Evolutionary conservation across 1,284 basidiomycete species (phyloP), one percentile per base, ranked within the genome.

Genomic region (Pseudozyma hubeiensis): DNA sequence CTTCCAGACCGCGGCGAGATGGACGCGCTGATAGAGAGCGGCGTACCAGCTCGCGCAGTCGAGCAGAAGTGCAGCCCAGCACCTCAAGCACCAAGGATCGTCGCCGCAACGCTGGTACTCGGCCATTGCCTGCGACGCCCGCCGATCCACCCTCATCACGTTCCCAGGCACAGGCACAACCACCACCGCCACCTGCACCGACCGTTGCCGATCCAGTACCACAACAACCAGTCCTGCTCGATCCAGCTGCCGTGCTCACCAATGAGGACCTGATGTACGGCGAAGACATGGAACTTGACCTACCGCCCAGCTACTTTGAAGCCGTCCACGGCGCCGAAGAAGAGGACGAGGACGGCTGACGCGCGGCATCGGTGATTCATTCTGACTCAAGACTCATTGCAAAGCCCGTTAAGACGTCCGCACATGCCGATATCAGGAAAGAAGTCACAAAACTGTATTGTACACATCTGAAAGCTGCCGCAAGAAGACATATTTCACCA

Each of bases 241-340:
- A 56, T 35, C 46, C 51, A n/a, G 24, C 45, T 33, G 10, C 40
- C 10, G 24, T 57, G 4, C 40, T 73, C 17, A 55, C 41, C 40
- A 69, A 61, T 44, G 56, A 67, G 33, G 58, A 64, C 17, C 53
- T 53, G n/a, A 48, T 64, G 50, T 71, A 75, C 47, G 74, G 64
- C 34, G 77, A 75, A 29, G 71, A 70, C 33, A 67, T 68, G 47
- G 59, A 63, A 30, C 65, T 80, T 13, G 80, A 81, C 33, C 62
- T 81, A 3, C 80, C 79, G 7, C 80, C 80, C 3, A 78, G 76
- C 46, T 81, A 81, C 55, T 81, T 79, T 59, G 80, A 81, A 40
- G 80, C 80, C 2, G 66, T 69, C 10, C 45, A 69, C 16, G 66
- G 66, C 7, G 61, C 43, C 16, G 66, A 58, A 37, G 61, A 69